A percentile compares a stretch with the other conserved stretches of the same genome.
Evolutionary conservation across 495 filamentous ascomycete species (phyloP).

Genomic region (Aspergillus wentii): DNA sequence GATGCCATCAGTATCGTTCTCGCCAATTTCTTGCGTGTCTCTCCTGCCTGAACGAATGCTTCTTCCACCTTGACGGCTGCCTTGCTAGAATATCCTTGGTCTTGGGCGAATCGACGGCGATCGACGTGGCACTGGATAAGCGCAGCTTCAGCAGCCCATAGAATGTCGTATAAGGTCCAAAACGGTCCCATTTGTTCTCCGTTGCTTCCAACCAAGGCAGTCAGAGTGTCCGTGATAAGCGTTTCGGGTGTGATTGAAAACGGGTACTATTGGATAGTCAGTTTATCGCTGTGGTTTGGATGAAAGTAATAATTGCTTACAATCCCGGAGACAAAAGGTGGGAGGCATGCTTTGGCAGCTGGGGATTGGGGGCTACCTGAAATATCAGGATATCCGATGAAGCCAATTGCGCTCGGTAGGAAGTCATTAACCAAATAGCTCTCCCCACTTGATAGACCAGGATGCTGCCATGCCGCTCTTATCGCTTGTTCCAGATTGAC

Average conservation of each 20-base stretch:
- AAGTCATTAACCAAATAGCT: slow-evolving; percentile 16
- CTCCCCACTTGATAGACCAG: slow-evolving; percentile 16
- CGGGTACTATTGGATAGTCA: slow-evolving; percentile 16
- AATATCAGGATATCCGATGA: slow-evolving; percentile 12
- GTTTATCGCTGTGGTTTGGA: too few relatives aligned
- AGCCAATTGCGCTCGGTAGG: slow-evolving; percentile 13
- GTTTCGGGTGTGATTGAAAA: slow-evolving; percentile 13
- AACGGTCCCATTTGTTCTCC: slow-evolving; percentile 14
- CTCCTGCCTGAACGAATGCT: slow-evolving; percentile 11
- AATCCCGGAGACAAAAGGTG: slow-evolving; percentile 10
- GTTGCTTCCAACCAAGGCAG: slow-evolving; percentile 11
- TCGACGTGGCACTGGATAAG: slow-evolving; percentile 23
- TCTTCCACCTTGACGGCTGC: slow-evolving; percentile 14
- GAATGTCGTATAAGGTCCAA: slow-evolving; percentile 14
- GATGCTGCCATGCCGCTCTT: slow-evolving; percentile 18
- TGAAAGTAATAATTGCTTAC: slow-evolving; percentile 10
- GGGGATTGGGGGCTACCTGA: slow-evolving; percentile 1
- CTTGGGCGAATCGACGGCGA: slow-evolving; percentile 17
- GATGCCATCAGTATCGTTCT: slow-evolving; percentile 18
- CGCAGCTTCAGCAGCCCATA: slow-evolving; percentile 20
- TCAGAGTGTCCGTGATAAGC: slow-evolving; percentile 17
- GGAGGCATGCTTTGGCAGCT: slow-evolving; percentile 5
- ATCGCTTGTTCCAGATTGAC: slow-evolving; percentile 20
- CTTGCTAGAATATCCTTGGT: slow-evolving; percentile 12
- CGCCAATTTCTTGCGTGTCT: slow-evolving; percentile 13